phyloP scores from a whole-genome alignment of 257 asterid genomes.

The Leptodermis oblonga region DNA sequence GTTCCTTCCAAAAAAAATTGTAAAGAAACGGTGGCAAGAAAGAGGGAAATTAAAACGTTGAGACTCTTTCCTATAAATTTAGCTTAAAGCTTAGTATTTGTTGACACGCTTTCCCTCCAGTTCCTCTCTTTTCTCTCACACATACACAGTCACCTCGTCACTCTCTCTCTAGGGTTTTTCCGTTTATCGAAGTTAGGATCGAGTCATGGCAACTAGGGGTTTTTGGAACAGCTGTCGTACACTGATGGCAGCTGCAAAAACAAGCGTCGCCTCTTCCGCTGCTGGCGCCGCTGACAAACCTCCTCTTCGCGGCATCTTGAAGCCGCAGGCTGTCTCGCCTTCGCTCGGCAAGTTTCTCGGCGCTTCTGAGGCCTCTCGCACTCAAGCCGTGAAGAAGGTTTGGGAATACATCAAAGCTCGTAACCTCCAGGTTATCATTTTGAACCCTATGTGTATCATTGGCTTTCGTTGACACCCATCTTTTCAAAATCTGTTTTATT shows the following conservation, averaged over 20 bases:
- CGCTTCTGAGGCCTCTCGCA: constrained; percentile 23
- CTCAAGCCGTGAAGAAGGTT: constrained; percentile 31
- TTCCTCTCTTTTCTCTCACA: neutral
- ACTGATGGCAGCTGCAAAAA: constrained; percentile 49
- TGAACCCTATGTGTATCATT: neutral
- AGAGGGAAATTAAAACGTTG: too few species aligned
- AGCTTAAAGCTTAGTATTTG: too few species aligned
- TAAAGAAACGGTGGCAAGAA: too few species aligned
- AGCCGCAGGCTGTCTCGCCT: constrained; percentile 24
- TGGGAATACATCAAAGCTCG: constrained; percentile 37
- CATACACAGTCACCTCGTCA: neutral
- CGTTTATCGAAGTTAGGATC: neutral
- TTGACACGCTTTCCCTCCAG: neutral
- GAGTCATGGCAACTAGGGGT: constrained; percentile 38
- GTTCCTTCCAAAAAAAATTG: too few species aligned
- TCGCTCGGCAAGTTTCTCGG: constrained; percentile 31
- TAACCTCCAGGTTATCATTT: constrained; percentile 34
- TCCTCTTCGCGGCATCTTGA: constrained; percentile 10
- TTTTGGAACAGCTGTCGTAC: constrained; percentile 38
- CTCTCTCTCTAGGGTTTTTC: constrained; percentile 9
- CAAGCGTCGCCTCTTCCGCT: constrained; percentile 19
- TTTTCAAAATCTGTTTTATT: neutral
- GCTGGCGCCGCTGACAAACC: constrained; percentile 21
- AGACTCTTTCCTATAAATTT: too few species aligned
- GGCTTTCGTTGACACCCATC: neutral